Evolutionary conservation across 2,329 filamentous ascomycete genomes (phyloP), one percentile per base, ranked within the genome.

Genomic region (Parafenestella ontariensis): DNA sequence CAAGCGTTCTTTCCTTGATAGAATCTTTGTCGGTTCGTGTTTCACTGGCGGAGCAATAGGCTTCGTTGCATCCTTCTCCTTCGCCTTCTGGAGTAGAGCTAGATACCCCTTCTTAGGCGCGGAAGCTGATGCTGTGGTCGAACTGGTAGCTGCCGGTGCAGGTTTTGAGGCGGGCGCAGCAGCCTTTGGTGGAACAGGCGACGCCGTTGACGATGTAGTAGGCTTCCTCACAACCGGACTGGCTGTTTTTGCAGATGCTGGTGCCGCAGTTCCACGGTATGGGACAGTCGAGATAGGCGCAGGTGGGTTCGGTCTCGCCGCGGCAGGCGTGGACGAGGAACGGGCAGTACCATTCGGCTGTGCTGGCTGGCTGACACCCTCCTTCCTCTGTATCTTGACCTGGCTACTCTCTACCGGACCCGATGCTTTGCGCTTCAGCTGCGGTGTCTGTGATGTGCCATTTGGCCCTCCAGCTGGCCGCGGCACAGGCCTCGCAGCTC

Each of bases 51-150:
- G 89, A 21, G 89, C 81, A 49, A 85, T 53, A 34, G 70, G 66
- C 51, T 75, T 75, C 4, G 68, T 66, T 15, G 75, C 65, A 78
- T 79, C 80, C 51, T 79, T 87, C 56, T 85, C 85, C 67, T 89
- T 87, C 28, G 86, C 90, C 62, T 88, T 83, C 50, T 88, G 88
- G 76, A 93, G 82, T 55, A 92, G 89, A 66, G 92, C 89, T 33
- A 87, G 85, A 71, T 87, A 93, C 0, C 88, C 90, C 1, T 89
- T 90, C 74, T 91, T 91, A 1, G 86, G 87, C 1, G 83, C 76
- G 2, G 78, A 72, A 7, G 65, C 40, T 8, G 62, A 49, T 34
- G 73, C 50, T 13, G 66, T 10, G 69, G 70, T 49, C 15, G 70
- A 42, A 3, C 68, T 37, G n/a, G 69, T 36, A 46, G 61, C 48